These are phyloP conservation scores for Camellia lanceoleosa DNA, from an alignment of 148 eudicot genomes.

Conservation along the genomic window DNA sequence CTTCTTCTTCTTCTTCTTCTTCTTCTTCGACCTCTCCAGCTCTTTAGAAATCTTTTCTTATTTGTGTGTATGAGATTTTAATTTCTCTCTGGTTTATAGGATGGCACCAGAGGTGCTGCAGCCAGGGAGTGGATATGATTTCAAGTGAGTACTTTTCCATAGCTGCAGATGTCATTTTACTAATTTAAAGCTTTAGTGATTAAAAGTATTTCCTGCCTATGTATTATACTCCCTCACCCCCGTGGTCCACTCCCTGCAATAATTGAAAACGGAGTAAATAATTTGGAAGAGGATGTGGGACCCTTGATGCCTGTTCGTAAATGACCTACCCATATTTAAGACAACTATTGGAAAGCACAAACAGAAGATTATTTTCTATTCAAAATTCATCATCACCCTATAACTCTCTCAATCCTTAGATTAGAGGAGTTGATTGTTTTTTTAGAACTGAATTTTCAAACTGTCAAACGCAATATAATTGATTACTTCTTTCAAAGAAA, in stretches of 20 bases:
- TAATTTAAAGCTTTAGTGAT: slow-evolving; percentile 2
- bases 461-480: neutral
- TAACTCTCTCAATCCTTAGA: neutral
- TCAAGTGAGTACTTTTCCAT: slow-evolving; percentile 59
- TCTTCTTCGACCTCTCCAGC: neutral
- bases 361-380: neutral
- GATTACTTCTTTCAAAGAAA: neutral
- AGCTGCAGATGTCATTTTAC: neutral
- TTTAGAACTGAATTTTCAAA: neutral
- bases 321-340: neutral
- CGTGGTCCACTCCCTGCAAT: no score
- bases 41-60: neutral
- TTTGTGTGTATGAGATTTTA: neutral
- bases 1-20: neutral
- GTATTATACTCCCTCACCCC: no score
- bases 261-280: neutral
- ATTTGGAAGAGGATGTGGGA: neutral
- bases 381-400: neutral
- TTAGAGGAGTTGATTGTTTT: neutral
- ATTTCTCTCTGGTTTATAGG: slow-evolving; percentile 40
- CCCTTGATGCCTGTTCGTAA: neutral
- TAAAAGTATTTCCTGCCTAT: neutral
- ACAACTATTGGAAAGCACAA: neutral
- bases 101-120: slow-evolving; percentile 99
- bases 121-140: slow-evolving; percentile 91